Evolutionary conservation across 2,329 filamentous ascomycete species (phyloP).

Genomic region (Herpotrichia juniperi): DNA sequence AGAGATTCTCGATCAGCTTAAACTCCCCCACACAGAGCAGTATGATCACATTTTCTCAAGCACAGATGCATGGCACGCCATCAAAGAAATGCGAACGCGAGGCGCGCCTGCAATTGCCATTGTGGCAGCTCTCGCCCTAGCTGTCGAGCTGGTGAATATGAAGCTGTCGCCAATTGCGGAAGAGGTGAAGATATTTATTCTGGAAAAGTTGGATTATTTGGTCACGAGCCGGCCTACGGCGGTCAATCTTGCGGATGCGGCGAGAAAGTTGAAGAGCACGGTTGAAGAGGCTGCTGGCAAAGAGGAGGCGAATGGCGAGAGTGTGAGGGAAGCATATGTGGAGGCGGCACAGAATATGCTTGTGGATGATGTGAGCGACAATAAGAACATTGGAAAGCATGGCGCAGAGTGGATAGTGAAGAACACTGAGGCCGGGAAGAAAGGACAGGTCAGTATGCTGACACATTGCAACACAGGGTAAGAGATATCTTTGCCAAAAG

Average conservation of each 20-base stretch:
- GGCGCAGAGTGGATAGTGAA: slow-evolving; percentile 83
- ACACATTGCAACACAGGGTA: slow-evolving; percentile 98
- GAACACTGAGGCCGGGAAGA: slow-evolving; percentile 59
- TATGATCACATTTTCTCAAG: slow-evolving; percentile 75
- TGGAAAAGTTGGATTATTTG: slow-evolving; percentile 81
- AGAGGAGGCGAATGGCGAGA: slow-evolving; percentile 53
- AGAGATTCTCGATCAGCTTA: slow-evolving; percentile 82
- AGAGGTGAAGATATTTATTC: slow-evolving; percentile 71
- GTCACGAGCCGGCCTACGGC: slow-evolving; percentile 90
- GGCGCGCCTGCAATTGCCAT: slow-evolving; percentile 96
- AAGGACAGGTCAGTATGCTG: slow-evolving; percentile 74
- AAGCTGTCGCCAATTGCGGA: slow-evolving; percentile 60
- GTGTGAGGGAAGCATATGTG: slow-evolving; percentile 74
- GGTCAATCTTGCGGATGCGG: slow-evolving; percentile 92
- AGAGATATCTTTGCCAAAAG: slow-evolving; percentile 5
- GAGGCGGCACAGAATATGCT: slow-evolving; percentile 85
- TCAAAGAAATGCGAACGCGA: slow-evolving; percentile 78
- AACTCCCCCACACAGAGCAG: slow-evolving; percentile 78
- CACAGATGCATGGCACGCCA: slow-evolving; percentile 81
- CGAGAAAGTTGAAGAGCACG: slow-evolving; percentile 74
- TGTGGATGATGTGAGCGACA: slow-evolving; percentile 83
- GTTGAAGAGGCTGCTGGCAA: slow-evolving; percentile 59
- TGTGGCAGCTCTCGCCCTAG: slow-evolving; percentile 88
- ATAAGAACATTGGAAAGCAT: slow-evolving; percentile 80
- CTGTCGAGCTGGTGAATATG: slow-evolving; percentile 76